Conservation (phyloP, 345 rosid genomes). For the Leavenworthia alabamica region DNA sequence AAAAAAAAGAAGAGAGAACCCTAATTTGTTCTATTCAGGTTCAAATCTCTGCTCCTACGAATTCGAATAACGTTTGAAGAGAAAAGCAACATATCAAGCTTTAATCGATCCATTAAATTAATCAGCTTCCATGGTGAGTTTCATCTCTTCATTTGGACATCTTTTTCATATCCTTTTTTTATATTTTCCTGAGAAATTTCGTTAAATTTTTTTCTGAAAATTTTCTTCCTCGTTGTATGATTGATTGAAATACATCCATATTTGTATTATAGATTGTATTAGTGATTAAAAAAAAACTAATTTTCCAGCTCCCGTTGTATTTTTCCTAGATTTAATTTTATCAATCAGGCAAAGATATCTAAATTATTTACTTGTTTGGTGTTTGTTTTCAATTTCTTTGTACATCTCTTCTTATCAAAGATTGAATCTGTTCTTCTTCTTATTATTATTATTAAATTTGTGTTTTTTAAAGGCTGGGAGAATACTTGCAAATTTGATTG, state of each 20-base stretch:
- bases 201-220: not conserved
- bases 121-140: slow-evolving; percentile 24
- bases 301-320: too few species aligned
- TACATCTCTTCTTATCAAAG: too few species aligned
- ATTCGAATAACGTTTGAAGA: not conserved
- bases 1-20: slow-evolving; percentile 17
- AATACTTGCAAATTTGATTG: slow-evolving; percentile 73
- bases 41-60: too few species aligned
- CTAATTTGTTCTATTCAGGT: slow-evolving; percentile 28
- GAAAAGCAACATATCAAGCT: not conserved
- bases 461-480: slow-evolving; percentile 52
- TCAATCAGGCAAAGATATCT: not conserved
- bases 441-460: not conserved
- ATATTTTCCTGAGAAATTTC: not conserved
- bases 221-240: not conserved
- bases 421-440: too few species aligned
- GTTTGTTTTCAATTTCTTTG: too few species aligned
- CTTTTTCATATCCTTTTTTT: not conserved
- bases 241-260: not conserved
- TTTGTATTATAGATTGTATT: not conserved
- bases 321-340: too few species aligned
- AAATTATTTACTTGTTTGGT: too few species aligned
- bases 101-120: not conserved
- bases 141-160: not conserved
- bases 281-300: too few species aligned